Conservation (phyloP, 176 grass and related monocot genomes). For the Carex scoparia region DNA sequence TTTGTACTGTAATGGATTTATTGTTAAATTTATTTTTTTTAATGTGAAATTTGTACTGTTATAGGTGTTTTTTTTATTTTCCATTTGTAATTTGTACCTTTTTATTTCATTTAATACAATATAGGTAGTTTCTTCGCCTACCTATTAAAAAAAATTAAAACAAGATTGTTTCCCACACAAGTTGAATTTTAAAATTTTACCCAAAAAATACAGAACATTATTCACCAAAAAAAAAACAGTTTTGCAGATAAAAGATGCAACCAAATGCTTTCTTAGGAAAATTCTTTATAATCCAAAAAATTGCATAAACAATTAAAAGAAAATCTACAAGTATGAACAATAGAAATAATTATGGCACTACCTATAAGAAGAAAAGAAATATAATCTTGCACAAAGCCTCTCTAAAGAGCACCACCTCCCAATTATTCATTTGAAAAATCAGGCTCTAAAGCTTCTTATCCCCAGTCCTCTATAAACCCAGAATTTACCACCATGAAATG, state of each 20-base stretch:
- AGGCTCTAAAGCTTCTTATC: constrained; percentile 63
- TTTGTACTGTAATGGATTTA: too few relatives aligned
- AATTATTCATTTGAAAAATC: constrained; percentile 96
- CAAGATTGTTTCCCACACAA: background rate
- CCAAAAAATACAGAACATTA: background rate
- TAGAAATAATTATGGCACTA: constrained; percentile 13
- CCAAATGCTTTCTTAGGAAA: background rate
- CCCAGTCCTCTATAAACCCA: constrained; percentile 89
- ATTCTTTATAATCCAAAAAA: background rate
- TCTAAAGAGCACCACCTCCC: constrained; percentile 80
- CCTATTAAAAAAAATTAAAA: background rate
- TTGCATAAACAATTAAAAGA: background rate
- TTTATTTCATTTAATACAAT: too few relatives aligned
- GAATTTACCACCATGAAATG: constrained; percentile 58
- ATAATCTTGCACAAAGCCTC: constrained; percentile 85
- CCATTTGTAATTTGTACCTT: too few relatives aligned
- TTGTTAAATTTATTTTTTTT: too few relatives aligned
- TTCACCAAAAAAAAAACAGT: background rate
- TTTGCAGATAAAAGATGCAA: background rate
- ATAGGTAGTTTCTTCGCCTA: too few relatives aligned
- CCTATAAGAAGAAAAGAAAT: constrained; percentile 35
- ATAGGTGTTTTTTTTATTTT: too few relatives aligned
- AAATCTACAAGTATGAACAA: constrained; percentile 6
- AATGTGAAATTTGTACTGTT: too few relatives aligned
- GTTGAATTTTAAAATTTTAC: background rate